Base-by-base conservation (phyloP, 2,329 filamentous ascomycete genomes). In the Boeremia lycopersici region DNA sequence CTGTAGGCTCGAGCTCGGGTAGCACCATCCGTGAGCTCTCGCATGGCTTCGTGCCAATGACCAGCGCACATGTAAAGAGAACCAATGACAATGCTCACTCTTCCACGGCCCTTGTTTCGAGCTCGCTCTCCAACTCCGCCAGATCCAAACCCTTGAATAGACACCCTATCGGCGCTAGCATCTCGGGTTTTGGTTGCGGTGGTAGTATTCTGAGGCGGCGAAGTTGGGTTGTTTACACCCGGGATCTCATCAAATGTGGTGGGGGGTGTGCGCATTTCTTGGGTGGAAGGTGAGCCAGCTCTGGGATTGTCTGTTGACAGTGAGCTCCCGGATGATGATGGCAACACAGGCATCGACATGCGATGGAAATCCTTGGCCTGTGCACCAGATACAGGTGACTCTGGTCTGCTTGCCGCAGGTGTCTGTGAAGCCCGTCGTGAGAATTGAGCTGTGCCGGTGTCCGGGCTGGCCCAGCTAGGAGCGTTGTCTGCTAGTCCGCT, bases 41-140 rank as follows among this genome's bases (percentile, higher is more conserved):
- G 89, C 40, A 98, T 75, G 7, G 93, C 93, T 76, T 98, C 93
- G 42, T 82, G 85, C 92, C 95, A 97, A 59, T 92, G 86, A 25
- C 95, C 95, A 48, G 91, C 89, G 74, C 93, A 89, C 63, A 99
- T 84, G 72, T 93, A 96, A 61, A 97, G 81, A 13, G 89, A 91
- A 1, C 91, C 93, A 62, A 96, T 82, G 8, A 96, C 84, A 52
- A 97, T 87, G 19, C 86, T 86, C 12, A 90, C 84, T 49, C 93
- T 86, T 26, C 89, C 89, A 73, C 89, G 93, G 28, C 91, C 91
- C 72, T 91, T 91, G 63, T 88, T 88, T 58, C 91, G 87, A 71
- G 87, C 89, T 59, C 89, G 82, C 69, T 96, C 91, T 62, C 88
- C 89, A 56, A 89, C 79, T 51, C 89, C 88, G 9, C 76, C 75